These are phyloP conservation scores for Stemphylium lycopersici DNA, from an alignment of 2,329 filamentous ascomycete species.

Conservation along the genomic window DNA sequence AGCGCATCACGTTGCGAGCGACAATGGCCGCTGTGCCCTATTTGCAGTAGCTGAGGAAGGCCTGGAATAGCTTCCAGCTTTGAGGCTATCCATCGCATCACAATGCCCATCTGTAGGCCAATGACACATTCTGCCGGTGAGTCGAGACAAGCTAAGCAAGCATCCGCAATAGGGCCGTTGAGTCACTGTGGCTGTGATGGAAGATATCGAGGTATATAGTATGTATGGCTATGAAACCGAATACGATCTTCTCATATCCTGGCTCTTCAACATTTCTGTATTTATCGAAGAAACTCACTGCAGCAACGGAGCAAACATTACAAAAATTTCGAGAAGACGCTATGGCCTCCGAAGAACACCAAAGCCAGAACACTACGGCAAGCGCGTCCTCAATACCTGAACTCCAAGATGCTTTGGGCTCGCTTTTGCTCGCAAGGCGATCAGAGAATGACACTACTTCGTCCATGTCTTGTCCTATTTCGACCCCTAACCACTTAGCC, in stretches of 20 bases:
- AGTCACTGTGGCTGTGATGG: constrained; percentile 3
- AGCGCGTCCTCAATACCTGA: constrained; percentile 12
- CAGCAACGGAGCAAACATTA: not conserved
- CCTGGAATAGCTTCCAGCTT: not conserved
- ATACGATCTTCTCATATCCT: not conserved
- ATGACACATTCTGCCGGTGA: not conserved
- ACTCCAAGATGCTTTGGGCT: constrained; percentile 21
- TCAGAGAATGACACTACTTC: not conserved
- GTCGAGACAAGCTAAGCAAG: constrained; percentile 1
- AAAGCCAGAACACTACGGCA: not conserved
- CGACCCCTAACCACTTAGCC: not conserved
- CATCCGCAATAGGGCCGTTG: not conserved
- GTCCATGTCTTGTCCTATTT: not conserved
- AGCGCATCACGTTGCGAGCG: not conserved
- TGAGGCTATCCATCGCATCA: not conserved
- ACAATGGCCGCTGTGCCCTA: too few species aligned
- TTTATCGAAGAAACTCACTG: not conserved
- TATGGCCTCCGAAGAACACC: not conserved
- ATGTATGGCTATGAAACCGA: not conserved
- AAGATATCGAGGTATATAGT: not conserved
- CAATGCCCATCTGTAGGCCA: not conserved
- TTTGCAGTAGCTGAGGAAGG: too few species aligned
- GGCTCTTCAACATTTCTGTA: too few species aligned
- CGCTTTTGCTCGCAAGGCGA: constrained; percentile 14
- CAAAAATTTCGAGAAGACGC: not conserved